Base-by-base conservation (phyloP, 176 grass and related monocot species). In the Tuctoria greenei region DNA sequence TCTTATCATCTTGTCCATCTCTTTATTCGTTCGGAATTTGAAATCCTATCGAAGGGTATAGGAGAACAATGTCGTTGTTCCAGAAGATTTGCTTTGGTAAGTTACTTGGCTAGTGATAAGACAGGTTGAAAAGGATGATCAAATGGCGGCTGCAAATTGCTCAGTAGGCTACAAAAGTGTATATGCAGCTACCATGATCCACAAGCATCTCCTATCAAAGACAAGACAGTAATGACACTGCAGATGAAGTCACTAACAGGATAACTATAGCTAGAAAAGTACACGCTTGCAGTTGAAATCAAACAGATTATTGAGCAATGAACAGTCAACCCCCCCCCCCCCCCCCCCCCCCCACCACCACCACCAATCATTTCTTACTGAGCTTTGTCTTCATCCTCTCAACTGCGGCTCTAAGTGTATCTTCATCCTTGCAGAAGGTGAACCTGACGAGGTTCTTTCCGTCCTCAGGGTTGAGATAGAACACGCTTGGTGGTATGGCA, bases 401-500 rank as follows among this genome's bases (percentile, higher is more conserved):
- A 17, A 92, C 95, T 8, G 95, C 95, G 8, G 71, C 87, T 16
- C 55, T 76, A 39, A 99, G 92, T 0, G 95, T 99, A 23, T 67
- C 95, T 20, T 99, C 89, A 36, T 99, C 95, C 87, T 95, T 95
- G 56, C 95, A 95, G 72, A 99, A 99, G 44, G 95, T 99, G 79
- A 99, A 99, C 78, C 95, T 84, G 72, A 99, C 95, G 72, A 99
- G 57, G 63, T 95, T 95, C 87, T 92, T 99, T 59, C 95, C 95
- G 25, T 99, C 95, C 70, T 92, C 91, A 1, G 91, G 91, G 72
- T 99, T 86, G 28, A 99, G 92, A 61, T 99, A 99, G 65, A 99
- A 99, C 15, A 95, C 95, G 12, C 95, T 95, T 1, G 95, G 93
- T 38, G 95, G 95, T 76, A 99, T 99, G 54, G 89, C 95, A 0